phyloP scores from a whole-genome alignment of 768 basidiomycete genomes.

The Xerocomus potaroensis region DNA sequence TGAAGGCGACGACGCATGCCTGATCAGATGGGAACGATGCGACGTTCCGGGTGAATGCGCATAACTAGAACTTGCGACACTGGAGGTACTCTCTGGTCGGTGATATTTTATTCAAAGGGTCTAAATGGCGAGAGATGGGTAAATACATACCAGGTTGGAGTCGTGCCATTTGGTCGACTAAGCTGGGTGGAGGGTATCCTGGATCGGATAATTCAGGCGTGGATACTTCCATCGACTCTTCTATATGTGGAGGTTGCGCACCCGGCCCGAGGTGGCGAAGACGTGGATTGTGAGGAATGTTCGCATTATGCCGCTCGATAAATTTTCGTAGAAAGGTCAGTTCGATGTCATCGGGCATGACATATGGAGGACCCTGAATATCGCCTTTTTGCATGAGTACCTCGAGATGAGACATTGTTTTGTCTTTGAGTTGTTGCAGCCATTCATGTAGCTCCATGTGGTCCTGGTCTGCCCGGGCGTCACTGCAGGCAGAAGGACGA shows the following conservation, averaged over 20 bases:
- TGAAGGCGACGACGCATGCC: conserved; percentile 49
- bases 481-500: conserved; percentile 25
- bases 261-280: conserved; percentile 50
- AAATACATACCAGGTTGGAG: conserved; percentile 31
- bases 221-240: conserved; percentile 32
- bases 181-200: conserved; percentile 26
- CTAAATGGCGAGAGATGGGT: not conserved
- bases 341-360: conserved; percentile 77
- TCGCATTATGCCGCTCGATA: conserved; percentile 72
- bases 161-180: conserved; percentile 34
- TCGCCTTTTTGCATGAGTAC: conserved; percentile 86
- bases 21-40: conserved; percentile 33
- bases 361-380: conserved; percentile 77
- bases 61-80: conserved; percentile 31
- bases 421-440: conserved; percentile 84
- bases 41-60: conserved; percentile 30
- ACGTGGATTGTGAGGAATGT: conserved; percentile 76
- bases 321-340: conserved; percentile 77
- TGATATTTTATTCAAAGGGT: conserved; percentile 4
- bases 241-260: conserved; percentile 30
- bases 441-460: conserved; percentile 89
- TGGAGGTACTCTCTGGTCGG: conserved; percentile 24
- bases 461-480: conserved; percentile 80
- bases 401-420: conserved; percentile 84
- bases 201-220: conserved; percentile 33